Evolutionary conservation across 1,284 basidiomycete genomes (phyloP), one percentile per base, ranked within the genome.

Genomic region (Pseudomicrostroma phylloplanum): DNA sequence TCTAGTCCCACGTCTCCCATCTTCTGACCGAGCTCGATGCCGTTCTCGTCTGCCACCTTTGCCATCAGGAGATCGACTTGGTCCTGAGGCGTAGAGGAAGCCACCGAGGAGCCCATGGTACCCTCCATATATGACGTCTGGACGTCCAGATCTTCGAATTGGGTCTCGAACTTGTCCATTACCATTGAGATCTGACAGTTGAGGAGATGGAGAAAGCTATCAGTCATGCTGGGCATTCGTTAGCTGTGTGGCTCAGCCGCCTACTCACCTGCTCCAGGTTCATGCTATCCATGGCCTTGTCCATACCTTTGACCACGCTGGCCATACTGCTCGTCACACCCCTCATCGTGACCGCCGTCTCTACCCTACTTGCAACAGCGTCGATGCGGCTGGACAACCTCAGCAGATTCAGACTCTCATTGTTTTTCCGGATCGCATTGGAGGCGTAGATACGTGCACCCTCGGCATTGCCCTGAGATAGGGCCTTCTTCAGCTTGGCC

Each of bases 281-380:
- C 96, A 99, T 98, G 81, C 85, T 90, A 78, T 96, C 90, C 96
- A 98, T 97, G 4, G 96, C 96, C 78, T 89, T 91, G 80, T 98
- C 96, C 93, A 99, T 97, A 21, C 93, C 93, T 78, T 88, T 89
- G 58, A 99, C 96, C 6, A 98, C 96, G 26, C 87, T 88, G 9
- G 91, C 89, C 94, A 98, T 96, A 79, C 88, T 92, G 12, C 91
- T 91, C 23, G 94, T 94, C 8, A 79, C 77, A 40, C 81, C 80
- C 57, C 92, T 86, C 92, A 99, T 97, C 59, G 94, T 96, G 48
- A 98, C 93, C 0, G 96, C 96, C n/a, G 96, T 98, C 82, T 99
- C 94, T 0, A 99, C 94, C 25, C 96, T 83, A 73, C 90, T 93
- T 0, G 92, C 90, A 4, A 98, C 96, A 6, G 96, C 93, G 79